Evolutionary conservation across 1,284 basidiomycete genomes (phyloP).

Genomic region (Pyrrhoderma noxium): DNA sequence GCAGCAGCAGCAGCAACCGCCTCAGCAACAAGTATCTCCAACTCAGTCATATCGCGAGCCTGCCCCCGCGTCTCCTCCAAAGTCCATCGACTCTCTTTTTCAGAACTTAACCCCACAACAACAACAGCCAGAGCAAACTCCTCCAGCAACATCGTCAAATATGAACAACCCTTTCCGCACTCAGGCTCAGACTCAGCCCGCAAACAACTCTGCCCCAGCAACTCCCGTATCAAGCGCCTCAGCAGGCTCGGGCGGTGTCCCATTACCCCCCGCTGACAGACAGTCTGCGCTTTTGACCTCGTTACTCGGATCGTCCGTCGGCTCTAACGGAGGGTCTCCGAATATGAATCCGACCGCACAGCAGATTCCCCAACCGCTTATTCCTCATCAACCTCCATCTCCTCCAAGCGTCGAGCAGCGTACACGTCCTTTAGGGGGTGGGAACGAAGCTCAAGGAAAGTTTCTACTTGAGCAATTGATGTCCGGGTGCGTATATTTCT

Average conservation of each 20-base stretch:
- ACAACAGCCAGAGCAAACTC: slow-evolving; percentile 27
- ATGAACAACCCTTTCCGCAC: slow-evolving; percentile 30
- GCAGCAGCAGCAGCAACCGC: slow-evolving; percentile 28
- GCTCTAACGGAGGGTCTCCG: slow-evolving; percentile 28
- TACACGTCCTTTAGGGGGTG: slow-evolving; percentile 38
- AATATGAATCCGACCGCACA: slow-evolving; percentile 29
- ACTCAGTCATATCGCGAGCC: slow-evolving; percentile 30
- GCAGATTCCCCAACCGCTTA: slow-evolving; percentile 38
- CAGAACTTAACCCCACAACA: slow-evolving; percentile 37
- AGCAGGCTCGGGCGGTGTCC: slow-evolving; percentile 34
- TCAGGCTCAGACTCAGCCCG: slow-evolving; percentile 28
- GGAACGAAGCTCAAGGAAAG: slow-evolving; percentile 62
- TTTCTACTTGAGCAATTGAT: slow-evolving; percentile 71
- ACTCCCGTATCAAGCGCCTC: slow-evolving; percentile 46
- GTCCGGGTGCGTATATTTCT: slow-evolving; percentile 51
- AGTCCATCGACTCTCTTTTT: slow-evolving; percentile 53
- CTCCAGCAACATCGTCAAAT: slow-evolving; percentile 21
- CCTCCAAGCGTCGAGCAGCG: slow-evolving; percentile 59
- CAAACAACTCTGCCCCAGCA: slow-evolving; percentile 42
- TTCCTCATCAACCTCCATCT: slow-evolving; percentile 27
- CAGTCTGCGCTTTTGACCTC: slow-evolving; percentile 67
- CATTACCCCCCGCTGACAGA: slow-evolving; percentile 44
- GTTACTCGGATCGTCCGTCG: slow-evolving; percentile 42
- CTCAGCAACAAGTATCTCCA: slow-evolving; percentile 30
- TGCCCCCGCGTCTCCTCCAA: slow-evolving; percentile 32